Percentiles rank a stretch among this genome's conserved stretches.
Evolutionary conservation across 352 stramenopile genomes (phyloP).

Genomic region (Globisporangium yorkense): DNA sequence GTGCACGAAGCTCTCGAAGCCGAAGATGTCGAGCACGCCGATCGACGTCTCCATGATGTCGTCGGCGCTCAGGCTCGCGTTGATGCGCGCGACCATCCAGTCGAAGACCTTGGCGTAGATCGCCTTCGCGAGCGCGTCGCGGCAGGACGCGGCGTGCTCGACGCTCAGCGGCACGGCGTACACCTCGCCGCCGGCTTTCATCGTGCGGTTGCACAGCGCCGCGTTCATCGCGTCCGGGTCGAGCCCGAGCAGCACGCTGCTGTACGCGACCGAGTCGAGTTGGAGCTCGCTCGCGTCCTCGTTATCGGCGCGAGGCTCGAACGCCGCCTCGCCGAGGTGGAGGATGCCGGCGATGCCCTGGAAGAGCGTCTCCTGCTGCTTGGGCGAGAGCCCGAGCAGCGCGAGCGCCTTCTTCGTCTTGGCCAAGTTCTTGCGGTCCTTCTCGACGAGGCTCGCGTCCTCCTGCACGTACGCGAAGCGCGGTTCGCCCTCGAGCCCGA

Average conservation of each 20-base stretch:
- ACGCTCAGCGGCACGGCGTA: slow-evolving; percentile 57
- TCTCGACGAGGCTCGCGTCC: slow-evolving; percentile 28
- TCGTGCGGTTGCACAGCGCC: slow-evolving; percentile 58
- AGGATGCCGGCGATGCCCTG: slow-evolving; percentile 67
- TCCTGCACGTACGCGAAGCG: slow-evolving; percentile 50
- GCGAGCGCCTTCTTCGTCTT: slow-evolving; percentile 56
- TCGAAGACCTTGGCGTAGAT: slow-evolving; percentile 95
- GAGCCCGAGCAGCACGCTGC: slow-evolving; percentile 43
- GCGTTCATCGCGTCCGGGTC: slow-evolving; percentile 42
- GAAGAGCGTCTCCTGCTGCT: slow-evolving; percentile 63
- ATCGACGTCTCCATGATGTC: slow-evolving; percentile 37
- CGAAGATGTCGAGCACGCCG: slow-evolving; percentile 89
- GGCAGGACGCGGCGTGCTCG: slow-evolving; percentile 69
- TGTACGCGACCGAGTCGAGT: slow-evolving; percentile 31
- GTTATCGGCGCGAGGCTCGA: slow-evolving; percentile 38
- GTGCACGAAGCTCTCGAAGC: slow-evolving; percentile 83
- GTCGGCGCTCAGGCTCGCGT: slow-evolving; percentile 49
- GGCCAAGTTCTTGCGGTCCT: slow-evolving; percentile 44
- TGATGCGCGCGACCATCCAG: slow-evolving; percentile 92
- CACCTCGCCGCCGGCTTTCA: slow-evolving; percentile 62
- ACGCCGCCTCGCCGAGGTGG: slow-evolving; percentile 70
- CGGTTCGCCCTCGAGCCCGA: slow-evolving; percentile 29
- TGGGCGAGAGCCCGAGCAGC: slow-evolving; percentile 46
- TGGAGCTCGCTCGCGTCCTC: slow-evolving; percentile 48
- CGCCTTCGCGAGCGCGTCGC: slow-evolving; percentile 93